Evolutionary conservation across 768 basidiomycete species (phyloP), one percentile per base, ranked within the genome.

Genomic region (Boletus rubropictus): DNA sequence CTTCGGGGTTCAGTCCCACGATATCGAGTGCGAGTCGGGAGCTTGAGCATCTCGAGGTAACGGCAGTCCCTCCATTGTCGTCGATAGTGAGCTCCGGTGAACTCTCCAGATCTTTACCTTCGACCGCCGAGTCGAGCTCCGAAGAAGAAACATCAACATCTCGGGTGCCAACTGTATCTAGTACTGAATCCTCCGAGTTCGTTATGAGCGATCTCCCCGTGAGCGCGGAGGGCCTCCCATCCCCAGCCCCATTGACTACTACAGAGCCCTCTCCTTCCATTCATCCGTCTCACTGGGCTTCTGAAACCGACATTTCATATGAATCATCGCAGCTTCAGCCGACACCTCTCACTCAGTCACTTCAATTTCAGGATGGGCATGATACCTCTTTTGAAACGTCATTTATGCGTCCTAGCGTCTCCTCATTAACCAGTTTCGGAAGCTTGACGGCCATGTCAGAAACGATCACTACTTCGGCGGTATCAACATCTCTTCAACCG

Each of bases 361-460:
- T 67, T 5, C 67, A 69, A 0, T 61, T 88, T 36, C 79, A 76
- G 1, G 86, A 90, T 36, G 76, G 73, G 4, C 61, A 56, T 8
- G 88, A 89, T 52, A 67, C 58, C 0, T 88, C 86, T 0, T 83
- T 81, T 48, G 88, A 89, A 48, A 86, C 86, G 0, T 88, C 87
- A 0, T 73, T 84, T 61, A 68, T 89, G 58, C 71, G 83, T 24
- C 84, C 87, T 0, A 85, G 76, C 50, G 76, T 62, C 33, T 62
- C 70, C 2, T 64, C 70, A 2, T 47, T 65, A 4, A 64, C 57
- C 4, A 68, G 64, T n/a, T 42, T 64, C 0, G 59, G 59, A 32
- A 61, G 63, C 42, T 55, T 69, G 22, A 66, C 69, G 8, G 69
- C 63, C 6, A 50, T 70, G 29, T 61, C 69, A 10, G 70, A 69